Evolutionary conservation across 2,329 filamentous ascomycete species (phyloP).

Genomic region (Hansfordia pulvinata): DNA sequence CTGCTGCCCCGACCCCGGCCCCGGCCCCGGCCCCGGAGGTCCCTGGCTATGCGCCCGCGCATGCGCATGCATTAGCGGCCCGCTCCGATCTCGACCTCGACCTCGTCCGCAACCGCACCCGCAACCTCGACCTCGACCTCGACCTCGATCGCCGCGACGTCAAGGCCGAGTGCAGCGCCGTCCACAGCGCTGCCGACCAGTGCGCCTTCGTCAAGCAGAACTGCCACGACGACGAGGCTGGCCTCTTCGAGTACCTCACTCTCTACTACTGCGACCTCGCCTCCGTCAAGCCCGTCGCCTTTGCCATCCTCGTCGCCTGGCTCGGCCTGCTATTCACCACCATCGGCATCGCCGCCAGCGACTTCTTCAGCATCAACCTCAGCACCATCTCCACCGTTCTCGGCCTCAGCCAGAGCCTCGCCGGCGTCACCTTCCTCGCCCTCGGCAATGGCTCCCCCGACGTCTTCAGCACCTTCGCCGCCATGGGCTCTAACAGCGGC

Average conservation of each 20-base stretch:
- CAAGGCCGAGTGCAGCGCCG: constrained; percentile 59
- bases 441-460: constrained; percentile 97
- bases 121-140: constrained; percentile 11
- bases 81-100: too few species aligned
- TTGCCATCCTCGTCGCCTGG: constrained; percentile 68
- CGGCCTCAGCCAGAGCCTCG: constrained; percentile 89
- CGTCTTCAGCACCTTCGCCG: constrained; percentile 96
- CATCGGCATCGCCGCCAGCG: constrained; percentile 92
- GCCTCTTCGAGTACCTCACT: constrained; percentile 74
- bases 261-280: constrained; percentile 79
- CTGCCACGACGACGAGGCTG: constrained; percentile 81
- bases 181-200: constrained; percentile 66
- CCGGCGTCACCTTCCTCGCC: constrained; percentile 89
- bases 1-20: constrained; percentile 6
- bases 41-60: too few species aligned
- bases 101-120: too few species aligned
- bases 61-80: too few species aligned
- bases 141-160: constrained; percentile 10
- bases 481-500: constrained; percentile 94
- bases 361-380: constrained; percentile 96
- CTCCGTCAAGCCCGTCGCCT: constrained; percentile 60
- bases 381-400: constrained; percentile 83
- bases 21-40: too few species aligned
- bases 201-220: constrained; percentile 75
- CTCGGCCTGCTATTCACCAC: constrained; percentile 85